A percentile compares a stretch with the other conserved stretches of the same genome.
Evolutionary conservation across 2,329 filamentous ascomycete genomes (phyloP).

Genomic region (Aspergillus transmontanensis): DNA sequence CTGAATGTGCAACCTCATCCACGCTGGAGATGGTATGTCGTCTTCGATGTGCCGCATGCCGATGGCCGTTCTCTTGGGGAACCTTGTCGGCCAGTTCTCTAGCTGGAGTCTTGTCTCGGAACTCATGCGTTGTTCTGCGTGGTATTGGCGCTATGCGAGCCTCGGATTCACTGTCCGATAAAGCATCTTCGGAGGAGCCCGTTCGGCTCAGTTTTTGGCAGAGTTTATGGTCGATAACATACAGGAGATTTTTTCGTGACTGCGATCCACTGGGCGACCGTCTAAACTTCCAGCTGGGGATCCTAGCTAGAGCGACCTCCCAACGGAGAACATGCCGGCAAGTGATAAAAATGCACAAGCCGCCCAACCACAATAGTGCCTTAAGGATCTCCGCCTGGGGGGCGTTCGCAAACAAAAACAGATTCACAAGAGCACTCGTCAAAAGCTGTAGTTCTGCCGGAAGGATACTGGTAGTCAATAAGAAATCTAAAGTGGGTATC

Average conservation of each 20-base stretch:
- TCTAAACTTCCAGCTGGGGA: slow-evolving; percentile 88
- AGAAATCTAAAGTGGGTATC: slow-evolving; percentile 70
- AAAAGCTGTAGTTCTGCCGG: slow-evolving; percentile 85
- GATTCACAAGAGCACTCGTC: slow-evolving; percentile 77
- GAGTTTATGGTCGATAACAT: slow-evolving; percentile 46
- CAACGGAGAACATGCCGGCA: slow-evolving; percentile 76
- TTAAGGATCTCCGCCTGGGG: slow-evolving; percentile 86
- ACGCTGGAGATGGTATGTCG: slow-evolving; percentile 58
- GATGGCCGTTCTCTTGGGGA: slow-evolving; percentile 23
- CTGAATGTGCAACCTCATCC: slow-evolving; percentile 32
- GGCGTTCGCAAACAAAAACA: slow-evolving; percentile 74
- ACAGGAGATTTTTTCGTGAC: slow-evolving; percentile 42
- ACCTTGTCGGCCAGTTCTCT: slow-evolving; percentile 27
- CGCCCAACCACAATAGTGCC: slow-evolving; percentile 81
- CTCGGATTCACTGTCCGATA: slow-evolving; percentile 41
- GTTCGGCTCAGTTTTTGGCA: slow-evolving; percentile 53
- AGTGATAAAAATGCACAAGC: slow-evolving; percentile 70
- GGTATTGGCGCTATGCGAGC: slow-evolving; percentile 34
- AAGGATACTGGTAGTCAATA: slow-evolving; percentile 87
- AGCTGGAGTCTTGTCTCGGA: slow-evolving; percentile 16
- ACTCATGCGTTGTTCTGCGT: slow-evolving; percentile 32
- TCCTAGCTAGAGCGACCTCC: slow-evolving; percentile 82
- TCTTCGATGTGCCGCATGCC: slow-evolving; percentile 24
- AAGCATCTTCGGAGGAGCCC: slow-evolving; percentile 36
- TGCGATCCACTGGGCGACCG: slow-evolving; percentile 50